Conservation (phyloP, 2,329 filamentous ascomycete genomes). For the Ustulina deusta region DNA sequence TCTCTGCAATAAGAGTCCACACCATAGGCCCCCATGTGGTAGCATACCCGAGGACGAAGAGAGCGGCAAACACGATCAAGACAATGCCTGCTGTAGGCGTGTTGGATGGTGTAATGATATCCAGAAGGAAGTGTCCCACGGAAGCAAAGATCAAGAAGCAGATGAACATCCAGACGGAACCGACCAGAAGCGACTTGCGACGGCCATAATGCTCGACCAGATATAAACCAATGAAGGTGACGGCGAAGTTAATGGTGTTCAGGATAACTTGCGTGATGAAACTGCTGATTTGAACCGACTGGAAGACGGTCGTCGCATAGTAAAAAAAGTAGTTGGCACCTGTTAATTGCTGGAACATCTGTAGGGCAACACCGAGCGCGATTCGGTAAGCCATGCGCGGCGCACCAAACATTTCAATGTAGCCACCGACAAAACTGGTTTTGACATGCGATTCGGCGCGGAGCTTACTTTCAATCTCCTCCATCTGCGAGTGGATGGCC, state of each 20-base stretch:
- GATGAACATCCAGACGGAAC: conserved; percentile 70
- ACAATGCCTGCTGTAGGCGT: conserved; percentile 64
- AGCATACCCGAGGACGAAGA: conserved; percentile 75
- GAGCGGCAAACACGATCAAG: conserved; percentile 72
- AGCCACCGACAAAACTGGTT: conserved; percentile 29
- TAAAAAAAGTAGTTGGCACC: conserved; percentile 77
- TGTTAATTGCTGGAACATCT: conserved; percentile 76
- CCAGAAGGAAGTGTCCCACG: conserved; percentile 63
- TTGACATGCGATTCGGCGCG: conserved; percentile 57
- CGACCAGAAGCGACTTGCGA: conserved; percentile 70
- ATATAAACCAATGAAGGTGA: conserved; percentile 76
- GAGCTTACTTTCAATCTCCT: conserved; percentile 66
- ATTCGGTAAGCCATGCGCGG: conserved; percentile 74
- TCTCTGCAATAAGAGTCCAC: conserved; percentile 66
- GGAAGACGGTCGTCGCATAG: conserved; percentile 68
- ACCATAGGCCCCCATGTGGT: conserved; percentile 76
- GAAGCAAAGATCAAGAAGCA: conserved; percentile 71
- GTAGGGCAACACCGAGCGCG: conserved; percentile 68
- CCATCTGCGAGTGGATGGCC: conserved; percentile 41
- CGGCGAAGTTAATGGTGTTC: conserved; percentile 73
- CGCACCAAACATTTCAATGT: conserved; percentile 71
- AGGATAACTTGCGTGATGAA: conserved; percentile 77
- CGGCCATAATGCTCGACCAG: conserved; percentile 76
- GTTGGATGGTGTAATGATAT: conserved; percentile 51
- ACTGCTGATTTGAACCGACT: conserved; percentile 64